These are phyloP conservation scores for Talaromyces sp. DNA, from an alignment of 2,329 filamentous ascomycete genomes.

Conservation along the genomic window DNA sequence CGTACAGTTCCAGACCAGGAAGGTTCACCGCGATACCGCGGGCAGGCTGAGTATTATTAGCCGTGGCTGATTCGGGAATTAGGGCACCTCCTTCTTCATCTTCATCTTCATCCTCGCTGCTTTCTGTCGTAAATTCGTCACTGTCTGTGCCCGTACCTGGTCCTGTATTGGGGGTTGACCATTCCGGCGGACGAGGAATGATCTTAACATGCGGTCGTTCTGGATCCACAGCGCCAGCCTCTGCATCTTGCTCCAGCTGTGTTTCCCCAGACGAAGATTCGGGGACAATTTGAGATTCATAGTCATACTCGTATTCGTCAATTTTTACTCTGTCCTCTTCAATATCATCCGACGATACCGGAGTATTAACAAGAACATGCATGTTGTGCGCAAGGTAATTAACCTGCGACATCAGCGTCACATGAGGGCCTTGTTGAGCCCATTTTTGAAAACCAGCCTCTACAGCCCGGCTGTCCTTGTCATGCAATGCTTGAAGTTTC, in stretches of 20 bases:
- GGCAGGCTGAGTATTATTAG: conserved; percentile 46
- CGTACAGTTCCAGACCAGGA: conserved; percentile 68
- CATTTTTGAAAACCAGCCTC: conserved; percentile 61
- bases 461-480: conserved; percentile 55
- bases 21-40: conserved; percentile 73
- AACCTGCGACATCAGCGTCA: conserved; percentile 66
- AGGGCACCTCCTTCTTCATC: conserved; percentile 40
- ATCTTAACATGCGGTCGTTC: conserved; percentile 63
- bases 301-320: not conserved
- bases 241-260: not conserved
- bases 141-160: conserved; percentile 25
- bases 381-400: conserved; percentile 71
- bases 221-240: not conserved
- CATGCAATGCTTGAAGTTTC: conserved; percentile 59
- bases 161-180: conserved; percentile 42
- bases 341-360: not conserved
- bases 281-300: not conserved
- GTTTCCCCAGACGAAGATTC: not conserved
- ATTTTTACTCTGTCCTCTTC: not conserved
- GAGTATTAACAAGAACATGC: conserved; percentile 56
- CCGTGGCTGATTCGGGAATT: conserved; percentile 15
- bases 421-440: conserved; percentile 51
- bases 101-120: conserved; percentile 29
- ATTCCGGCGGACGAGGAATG: conserved; percentile 73
- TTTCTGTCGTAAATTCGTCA: conserved; percentile 15